phyloP scores from a whole-genome alignment of 768 basidiomycete species.

The Crassisporium funariophilum region DNA sequence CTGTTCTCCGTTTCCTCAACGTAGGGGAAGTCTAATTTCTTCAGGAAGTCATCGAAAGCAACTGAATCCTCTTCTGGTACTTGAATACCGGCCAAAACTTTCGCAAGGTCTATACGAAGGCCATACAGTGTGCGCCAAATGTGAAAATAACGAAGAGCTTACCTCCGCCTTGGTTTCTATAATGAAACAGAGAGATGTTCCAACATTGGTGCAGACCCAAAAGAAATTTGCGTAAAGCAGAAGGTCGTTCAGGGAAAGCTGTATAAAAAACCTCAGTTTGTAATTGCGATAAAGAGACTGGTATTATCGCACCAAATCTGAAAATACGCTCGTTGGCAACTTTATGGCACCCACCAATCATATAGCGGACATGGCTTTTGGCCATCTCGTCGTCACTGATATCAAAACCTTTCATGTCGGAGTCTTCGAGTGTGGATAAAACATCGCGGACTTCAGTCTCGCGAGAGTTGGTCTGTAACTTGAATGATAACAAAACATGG shows the following conservation, averaged over 20 bases:
- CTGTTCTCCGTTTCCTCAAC: conserved; percentile 93
- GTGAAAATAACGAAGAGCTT: conserved; percentile 27
- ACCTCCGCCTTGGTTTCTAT: conserved; percentile 97
- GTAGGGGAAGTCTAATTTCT: conserved; percentile 80
- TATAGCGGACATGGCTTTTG: conserved; percentile 91
- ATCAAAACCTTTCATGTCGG: conserved; percentile 83
- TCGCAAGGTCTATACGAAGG: conserved; percentile 72
- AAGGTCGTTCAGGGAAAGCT: conserved; percentile 97
- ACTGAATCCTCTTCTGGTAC: conserved; percentile 70
- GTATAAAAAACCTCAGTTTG: neutral
- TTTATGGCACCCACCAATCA: conserved; percentile 83
- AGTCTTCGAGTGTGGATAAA: conserved; percentile 57
- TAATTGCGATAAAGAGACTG: conserved; percentile 2
- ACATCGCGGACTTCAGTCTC: conserved; percentile 65
- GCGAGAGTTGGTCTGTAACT: conserved; percentile 63
- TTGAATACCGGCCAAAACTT: conserved; percentile 91
- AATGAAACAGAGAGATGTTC: conserved; percentile 98
- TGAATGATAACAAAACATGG: conserved; percentile 91
- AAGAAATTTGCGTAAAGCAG: conserved; percentile 89
- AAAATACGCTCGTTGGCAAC: conserved; percentile 89
- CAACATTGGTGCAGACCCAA: conserved; percentile 79
- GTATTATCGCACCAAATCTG: conserved; percentile 73
- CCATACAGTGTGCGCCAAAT: neutral
- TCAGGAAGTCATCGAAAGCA: conserved; percentile 75
- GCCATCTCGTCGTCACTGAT: conserved; percentile 95